Conservation (phyloP, 2,329 filamentous ascomycete genomes). For the Raffaelea arxii region DNA sequence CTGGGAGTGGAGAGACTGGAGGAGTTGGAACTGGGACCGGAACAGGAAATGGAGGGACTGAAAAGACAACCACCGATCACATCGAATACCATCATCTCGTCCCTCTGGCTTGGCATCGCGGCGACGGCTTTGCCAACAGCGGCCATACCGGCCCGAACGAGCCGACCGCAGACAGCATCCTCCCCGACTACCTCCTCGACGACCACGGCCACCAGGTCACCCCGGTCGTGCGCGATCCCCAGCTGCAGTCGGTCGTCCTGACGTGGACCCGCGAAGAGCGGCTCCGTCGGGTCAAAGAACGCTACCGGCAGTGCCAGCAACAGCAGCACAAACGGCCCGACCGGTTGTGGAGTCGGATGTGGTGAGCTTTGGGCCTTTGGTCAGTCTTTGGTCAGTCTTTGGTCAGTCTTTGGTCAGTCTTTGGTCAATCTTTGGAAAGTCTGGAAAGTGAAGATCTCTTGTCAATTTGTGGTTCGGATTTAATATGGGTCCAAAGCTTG, state of each 20-base stretch:
- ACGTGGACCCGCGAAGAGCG: conserved; percentile 7
- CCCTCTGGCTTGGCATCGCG: conserved; percentile 46
- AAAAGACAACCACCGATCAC: conserved; percentile 27
- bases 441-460: too few relatives aligned
- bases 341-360: neutral
- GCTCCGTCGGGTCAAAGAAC: conserved; percentile 28
- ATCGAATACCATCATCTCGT: conserved; percentile 44
- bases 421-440: too few relatives aligned
- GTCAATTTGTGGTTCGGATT: too few relatives aligned
- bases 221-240: conserved; percentile 40
- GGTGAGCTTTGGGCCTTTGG: too few relatives aligned
- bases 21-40: neutral
- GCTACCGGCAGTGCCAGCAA: conserved; percentile 16
- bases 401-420: too few relatives aligned
- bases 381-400: too few relatives aligned
- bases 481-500: too few relatives aligned
- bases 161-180: neutral
- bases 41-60: neutral
- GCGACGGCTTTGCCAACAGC: conserved; percentile 45
- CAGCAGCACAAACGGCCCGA: conserved; percentile 4
- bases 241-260: conserved; percentile 4
- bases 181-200: conserved; percentile 42
- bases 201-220: conserved; percentile 45
- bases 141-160: conserved; percentile 1
- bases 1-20: conserved; percentile 4